These are phyloP conservation scores for Naumovozyma baii DNA, from an alignment of 805 yeast genomes.

Conservation along the genomic window DNA sequence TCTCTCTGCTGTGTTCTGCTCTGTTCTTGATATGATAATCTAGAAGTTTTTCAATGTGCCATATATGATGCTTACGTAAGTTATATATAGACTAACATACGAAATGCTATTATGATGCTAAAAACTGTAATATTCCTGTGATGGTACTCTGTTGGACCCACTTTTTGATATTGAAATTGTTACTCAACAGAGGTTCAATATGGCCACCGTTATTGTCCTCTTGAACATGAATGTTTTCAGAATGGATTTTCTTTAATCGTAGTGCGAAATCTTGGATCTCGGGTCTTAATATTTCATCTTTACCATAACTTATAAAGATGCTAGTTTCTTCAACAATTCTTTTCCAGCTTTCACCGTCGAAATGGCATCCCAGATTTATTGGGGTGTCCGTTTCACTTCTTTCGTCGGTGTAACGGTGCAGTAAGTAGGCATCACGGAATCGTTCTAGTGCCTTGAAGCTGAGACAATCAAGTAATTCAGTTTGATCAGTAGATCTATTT, in stretches of 20 bases:
- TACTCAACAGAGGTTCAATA: slow-evolving; percentile 9
- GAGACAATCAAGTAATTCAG: slow-evolving; percentile 8
- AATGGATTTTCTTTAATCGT: slow-evolving; percentile 3
- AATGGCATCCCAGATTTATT: slow-evolving; percentile 15
- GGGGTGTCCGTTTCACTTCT: not conserved
- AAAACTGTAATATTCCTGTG: slow-evolving; percentile 4
- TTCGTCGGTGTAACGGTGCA: not conserved
- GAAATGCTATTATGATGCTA: slow-evolving; percentile 1
- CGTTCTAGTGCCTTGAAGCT: slow-evolving; percentile 3
- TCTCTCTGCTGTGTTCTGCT: no score
- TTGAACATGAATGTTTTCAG: slow-evolving; percentile 4
- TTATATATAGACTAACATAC: no score
- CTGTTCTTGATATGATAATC: no score
- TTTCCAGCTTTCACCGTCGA: slow-evolving; percentile 11
- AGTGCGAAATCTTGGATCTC: slow-evolving; percentile 11
- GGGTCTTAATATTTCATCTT: slow-evolving; percentile 15
- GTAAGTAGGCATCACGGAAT: not conserved
- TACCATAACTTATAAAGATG: slow-evolving; percentile 15
- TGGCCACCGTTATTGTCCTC: slow-evolving; percentile 13
- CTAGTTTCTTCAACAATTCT: slow-evolving; percentile 6
- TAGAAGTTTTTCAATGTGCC: no score
- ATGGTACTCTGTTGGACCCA: slow-evolving; percentile 6
- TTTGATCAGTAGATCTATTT: not conserved
- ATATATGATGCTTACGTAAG: no score
- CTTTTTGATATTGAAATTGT: slow-evolving; percentile 1